Evolutionary conservation across 805 yeast genomes (phyloP), one percentile per base, ranked within the genome.

Genomic region (Citeromyces matritensis): DNA sequence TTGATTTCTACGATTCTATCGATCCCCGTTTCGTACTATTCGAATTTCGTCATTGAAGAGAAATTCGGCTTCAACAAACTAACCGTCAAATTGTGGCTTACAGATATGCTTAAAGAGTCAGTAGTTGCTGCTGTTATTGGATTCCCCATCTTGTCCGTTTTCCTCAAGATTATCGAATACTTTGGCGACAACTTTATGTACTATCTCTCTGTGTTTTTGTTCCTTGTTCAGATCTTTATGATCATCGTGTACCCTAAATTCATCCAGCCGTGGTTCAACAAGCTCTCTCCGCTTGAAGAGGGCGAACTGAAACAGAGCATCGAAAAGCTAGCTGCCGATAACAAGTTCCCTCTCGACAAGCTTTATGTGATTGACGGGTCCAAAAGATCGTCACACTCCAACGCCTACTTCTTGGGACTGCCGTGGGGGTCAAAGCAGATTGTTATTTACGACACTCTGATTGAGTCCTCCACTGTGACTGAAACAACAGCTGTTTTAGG

Each of bases 311-410:
- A 82, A 51, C 55, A 66, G 8, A 73, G 80, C 4, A 84, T 91
- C 52, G 93, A 85, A 53, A 60, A 69, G 11, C 69, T 91, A 40
- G 95, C 97, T 12, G 49, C 60, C 10, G 56, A 65, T 33, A 79
- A 82, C 48, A 61, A 71, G 24, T 91, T 91, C 71, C 99, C 98
- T 37, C 68, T 88, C 48, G 70, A 77, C 35, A 74, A 84, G 47
- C 60, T 91, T 34, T 83, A 69, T 45, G 96, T 86, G 30, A 74
- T 86, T 48, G 99, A 91, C 52, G 96, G 97, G n/a, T 86, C 97
- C 27, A 83, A 80, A 49, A 78, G 97, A 61, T 83, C 95, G 1
- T 73, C 93, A 6, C 98, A 91, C 56, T 88, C 97, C 6, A 91
- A 91, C 49, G 99, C 99, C 27, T 88, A 84, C 53, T 91, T 91